Evolutionary conservation across 192 early-diverging fungal genomes (phyloP).

Genomic region (Coemansia umbellata): DNA sequence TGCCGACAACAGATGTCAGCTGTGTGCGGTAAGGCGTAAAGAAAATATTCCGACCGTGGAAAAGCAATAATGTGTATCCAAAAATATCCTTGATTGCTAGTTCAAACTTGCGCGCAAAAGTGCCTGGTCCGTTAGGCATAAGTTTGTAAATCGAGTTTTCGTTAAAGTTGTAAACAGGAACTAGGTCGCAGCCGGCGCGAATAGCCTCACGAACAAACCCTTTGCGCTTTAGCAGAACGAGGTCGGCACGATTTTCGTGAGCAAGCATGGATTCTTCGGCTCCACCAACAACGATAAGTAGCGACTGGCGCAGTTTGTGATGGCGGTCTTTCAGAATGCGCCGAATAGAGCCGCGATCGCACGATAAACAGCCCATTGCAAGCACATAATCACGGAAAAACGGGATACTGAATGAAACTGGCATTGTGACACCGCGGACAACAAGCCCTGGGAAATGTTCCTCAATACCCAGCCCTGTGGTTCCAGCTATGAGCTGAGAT

Average conservation of each 20-base stretch:
- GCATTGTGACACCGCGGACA: conserved; percentile 75
- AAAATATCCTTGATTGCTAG: conserved; percentile 61
- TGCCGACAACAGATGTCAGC: conserved; percentile 44
- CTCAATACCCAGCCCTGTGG: conserved; percentile 74
- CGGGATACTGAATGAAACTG: conserved; percentile 79
- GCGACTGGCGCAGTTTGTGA: conserved; percentile 44
- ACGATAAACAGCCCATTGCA: conserved; percentile 71
- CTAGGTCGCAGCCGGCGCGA: conserved; percentile 70
- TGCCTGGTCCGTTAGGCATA: conserved; percentile 62
- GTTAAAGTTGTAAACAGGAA: conserved; percentile 90
- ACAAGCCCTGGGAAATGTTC: conserved; percentile 75
- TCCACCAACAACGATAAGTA: conserved; percentile 88
- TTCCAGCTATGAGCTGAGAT: conserved; percentile 77
- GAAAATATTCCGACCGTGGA: conserved; percentile 84
- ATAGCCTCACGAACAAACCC: conserved; percentile 93
- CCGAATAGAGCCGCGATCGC: conserved; percentile 72
- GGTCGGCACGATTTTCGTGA: conserved; percentile 57
- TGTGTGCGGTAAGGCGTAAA: conserved; percentile 53
- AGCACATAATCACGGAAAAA: conserved; percentile 83
- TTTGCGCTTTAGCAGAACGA: conserved; percentile 72
- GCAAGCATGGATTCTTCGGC: conserved; percentile 79
- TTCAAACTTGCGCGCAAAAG: conserved; percentile 68
- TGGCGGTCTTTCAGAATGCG: conserved; percentile 69
- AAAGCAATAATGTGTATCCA: conserved; percentile 73
- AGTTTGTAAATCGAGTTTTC: conserved; percentile 91